These are phyloP conservation scores for Delphinella strobiligena DNA, from an alignment of 2,329 filamentous ascomycete genomes.

Conservation along the genomic window DNA sequence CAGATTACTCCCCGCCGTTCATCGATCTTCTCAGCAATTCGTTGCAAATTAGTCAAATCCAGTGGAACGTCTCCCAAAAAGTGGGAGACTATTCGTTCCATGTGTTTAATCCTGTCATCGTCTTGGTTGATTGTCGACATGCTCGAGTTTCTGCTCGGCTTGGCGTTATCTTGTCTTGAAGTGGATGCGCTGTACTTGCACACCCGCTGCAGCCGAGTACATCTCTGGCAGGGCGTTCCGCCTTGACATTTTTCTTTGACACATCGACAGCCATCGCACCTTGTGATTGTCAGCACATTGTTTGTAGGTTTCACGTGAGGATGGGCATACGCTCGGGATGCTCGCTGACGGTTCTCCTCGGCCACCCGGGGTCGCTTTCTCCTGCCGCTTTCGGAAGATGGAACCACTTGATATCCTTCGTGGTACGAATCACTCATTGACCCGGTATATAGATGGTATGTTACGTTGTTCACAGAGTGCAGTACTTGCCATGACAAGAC, in stretches of 20 bases:
- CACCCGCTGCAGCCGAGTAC: conserved; percentile 4
- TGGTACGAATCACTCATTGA: background rate
- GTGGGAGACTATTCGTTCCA: conserved; percentile 11
- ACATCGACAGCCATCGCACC: conserved; percentile 5
- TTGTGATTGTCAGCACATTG: background rate
- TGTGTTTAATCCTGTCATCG: conserved; percentile 5
- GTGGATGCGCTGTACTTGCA: conserved; percentile 6
- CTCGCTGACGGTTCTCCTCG: background rate
- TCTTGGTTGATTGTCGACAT: background rate
- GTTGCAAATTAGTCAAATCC: conserved; percentile 8
- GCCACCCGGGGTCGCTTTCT: background rate
- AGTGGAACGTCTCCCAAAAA: conserved; percentile 9
- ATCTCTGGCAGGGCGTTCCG: conserved; percentile 10
- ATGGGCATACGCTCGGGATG: background rate
- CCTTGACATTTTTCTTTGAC: conserved; percentile 14
- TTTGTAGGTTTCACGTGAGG: background rate
- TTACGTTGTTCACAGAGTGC: too few relatives aligned
- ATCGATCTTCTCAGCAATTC: conserved; percentile 9
- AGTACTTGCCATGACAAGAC: too few relatives aligned
- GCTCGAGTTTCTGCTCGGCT: background rate
- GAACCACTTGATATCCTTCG: background rate
- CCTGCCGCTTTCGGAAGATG: background rate
- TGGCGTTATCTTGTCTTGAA: background rate
- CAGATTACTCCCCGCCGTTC: conserved; percentile 3
- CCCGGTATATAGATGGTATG: too few relatives aligned